A percentile compares a stretch with the other conserved stretches of the same genome.
phyloP scores from a whole-genome alignment of 208 protist genomes.

The Acanthamoeba lenticulata region DNA sequence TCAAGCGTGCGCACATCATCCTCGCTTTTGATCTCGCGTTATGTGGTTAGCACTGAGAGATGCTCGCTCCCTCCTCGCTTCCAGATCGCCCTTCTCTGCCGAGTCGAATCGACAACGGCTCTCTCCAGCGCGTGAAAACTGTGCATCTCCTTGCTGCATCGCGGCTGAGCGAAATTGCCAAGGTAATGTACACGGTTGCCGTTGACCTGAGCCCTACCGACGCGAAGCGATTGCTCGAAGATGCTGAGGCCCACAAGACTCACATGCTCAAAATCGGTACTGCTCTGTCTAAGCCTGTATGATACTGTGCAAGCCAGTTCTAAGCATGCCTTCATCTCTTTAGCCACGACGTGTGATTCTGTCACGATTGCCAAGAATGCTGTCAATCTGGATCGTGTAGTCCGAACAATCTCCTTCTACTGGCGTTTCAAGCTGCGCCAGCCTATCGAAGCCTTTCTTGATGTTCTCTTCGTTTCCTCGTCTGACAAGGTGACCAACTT shows the following conservation, averaged over 20 bases:
- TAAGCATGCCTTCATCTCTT: not conserved
- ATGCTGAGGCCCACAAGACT: not conserved
- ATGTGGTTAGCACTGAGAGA: too few relatives aligned
- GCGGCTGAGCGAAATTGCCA: not conserved
- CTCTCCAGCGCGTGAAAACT: not conserved
- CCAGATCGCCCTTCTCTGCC: not conserved
- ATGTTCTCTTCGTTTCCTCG: not conserved
- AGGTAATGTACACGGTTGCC: not conserved
- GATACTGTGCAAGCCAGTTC: not conserved
- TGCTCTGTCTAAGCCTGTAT: not conserved
- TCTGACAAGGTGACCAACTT: not conserved
- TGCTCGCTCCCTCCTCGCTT: not conserved
- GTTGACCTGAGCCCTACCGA: not conserved
- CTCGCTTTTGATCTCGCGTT: too few relatives aligned
- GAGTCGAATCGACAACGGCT: not conserved
- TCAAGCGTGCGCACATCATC: not conserved
- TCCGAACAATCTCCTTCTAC: not conserved
- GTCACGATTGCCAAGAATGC: not conserved
- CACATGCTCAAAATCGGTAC: not conserved
- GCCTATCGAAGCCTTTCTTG: not conserved
- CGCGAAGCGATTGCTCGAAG: not conserved
- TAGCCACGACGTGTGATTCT: not conserved
- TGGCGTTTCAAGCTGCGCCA: not conserved
- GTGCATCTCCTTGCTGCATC: not conserved
- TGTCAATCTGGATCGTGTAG: not conserved